Percentiles rank a stretch among this genome's conserved stretches.
phyloP scores from a whole-genome alignment of 148 eudicot genomes.

The Pouteria glomerata region DNA sequence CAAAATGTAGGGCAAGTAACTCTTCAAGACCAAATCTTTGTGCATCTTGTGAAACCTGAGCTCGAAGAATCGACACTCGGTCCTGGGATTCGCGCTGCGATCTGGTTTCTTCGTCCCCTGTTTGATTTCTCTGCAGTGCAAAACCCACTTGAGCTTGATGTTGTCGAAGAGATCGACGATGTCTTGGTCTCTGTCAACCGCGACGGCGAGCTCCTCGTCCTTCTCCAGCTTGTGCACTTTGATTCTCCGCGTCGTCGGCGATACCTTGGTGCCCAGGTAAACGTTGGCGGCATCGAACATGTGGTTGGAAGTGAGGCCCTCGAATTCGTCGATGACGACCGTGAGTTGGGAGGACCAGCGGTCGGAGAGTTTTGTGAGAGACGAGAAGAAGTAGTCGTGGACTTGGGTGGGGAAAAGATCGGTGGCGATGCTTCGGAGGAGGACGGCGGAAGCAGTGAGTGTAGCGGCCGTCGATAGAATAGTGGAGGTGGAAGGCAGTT shows the following conservation, averaged over 20 bases:
- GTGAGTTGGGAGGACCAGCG: slow-evolving; percentile 44
- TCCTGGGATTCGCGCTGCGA: neutral
- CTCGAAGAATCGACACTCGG: slow-evolving; percentile 26
- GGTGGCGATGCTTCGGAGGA: slow-evolving; percentile 37
- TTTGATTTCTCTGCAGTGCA: slow-evolving; percentile 11
- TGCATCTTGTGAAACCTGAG: slow-evolving; percentile 36
- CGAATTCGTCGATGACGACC: slow-evolving; percentile 46
- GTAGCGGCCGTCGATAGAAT: slow-evolving; percentile 48
- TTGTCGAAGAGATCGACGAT: slow-evolving; percentile 32
- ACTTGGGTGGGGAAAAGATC: slow-evolving; percentile 43
- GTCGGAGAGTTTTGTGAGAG: slow-evolving; percentile 22
- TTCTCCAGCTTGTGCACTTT: slow-evolving; percentile 32
- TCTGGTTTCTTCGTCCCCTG: neutral
- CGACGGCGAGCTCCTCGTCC: slow-evolving; percentile 24
- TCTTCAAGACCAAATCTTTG: slow-evolving; percentile 24
- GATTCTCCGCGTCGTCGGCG: slow-evolving; percentile 32
- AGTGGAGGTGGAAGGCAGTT: slow-evolving; percentile 31
- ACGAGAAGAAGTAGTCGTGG: slow-evolving; percentile 29
- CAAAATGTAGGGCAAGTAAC: slow-evolving; percentile 35
- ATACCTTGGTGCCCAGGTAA: slow-evolving; percentile 39
- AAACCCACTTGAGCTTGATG: slow-evolving; percentile 34
- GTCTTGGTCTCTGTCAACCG: slow-evolving; percentile 47
- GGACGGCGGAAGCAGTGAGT: slow-evolving; percentile 40
- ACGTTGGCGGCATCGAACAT: slow-evolving; percentile 40
- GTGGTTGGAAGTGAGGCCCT: slow-evolving; percentile 46